A percentile compares a stretch with the other conserved stretches of the same genome.
phyloP scores from a whole-genome alignment of 2,329 filamentous ascomycete species.

The Scytalidium lignicola region DNA sequence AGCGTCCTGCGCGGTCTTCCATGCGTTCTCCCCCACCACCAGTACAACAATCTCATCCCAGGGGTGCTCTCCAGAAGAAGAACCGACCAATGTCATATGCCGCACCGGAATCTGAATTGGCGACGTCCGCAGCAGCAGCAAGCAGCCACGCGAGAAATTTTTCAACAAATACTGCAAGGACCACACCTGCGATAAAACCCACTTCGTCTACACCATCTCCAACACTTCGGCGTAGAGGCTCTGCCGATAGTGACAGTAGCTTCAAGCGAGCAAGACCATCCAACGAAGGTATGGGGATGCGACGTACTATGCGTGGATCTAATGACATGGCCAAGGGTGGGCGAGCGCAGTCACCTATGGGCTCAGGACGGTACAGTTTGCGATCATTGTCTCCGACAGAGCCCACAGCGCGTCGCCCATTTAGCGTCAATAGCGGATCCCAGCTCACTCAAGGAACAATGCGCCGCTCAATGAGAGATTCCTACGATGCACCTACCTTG shows the following conservation, averaged over 20 bases:
- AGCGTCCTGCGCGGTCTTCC: conserved; percentile 16
- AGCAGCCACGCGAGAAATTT: conserved; percentile 17
- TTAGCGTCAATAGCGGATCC: conserved; percentile 29
- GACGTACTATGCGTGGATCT: conserved; percentile 63
- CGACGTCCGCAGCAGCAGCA: conserved; percentile 12
- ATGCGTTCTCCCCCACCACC: conserved; percentile 12
- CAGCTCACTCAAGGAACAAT: conserved; percentile 38
- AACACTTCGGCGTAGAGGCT: conserved; percentile 46
- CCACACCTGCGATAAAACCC: conserved; percentile 10
- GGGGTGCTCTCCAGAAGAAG: conserved; percentile 31
- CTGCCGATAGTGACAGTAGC: conserved; percentile 72
- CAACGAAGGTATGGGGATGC: conserved; percentile 55
- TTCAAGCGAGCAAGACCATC: conserved; percentile 62
- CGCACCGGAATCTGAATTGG: conserved; percentile 9
- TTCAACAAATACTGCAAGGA: conserved; percentile 14
- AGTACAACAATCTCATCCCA: conserved; percentile 11
- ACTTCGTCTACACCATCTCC: conserved; percentile 13
- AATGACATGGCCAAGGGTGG: conserved; percentile 23
- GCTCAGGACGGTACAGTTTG: conserved; percentile 62
- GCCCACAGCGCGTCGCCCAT: conserved; percentile 38
- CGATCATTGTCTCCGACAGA: conserved; percentile 65
- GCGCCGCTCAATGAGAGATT: conserved; percentile 27
- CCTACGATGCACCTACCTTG: conserved; percentile 27
- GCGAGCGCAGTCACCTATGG: conserved; percentile 32
- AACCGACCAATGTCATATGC: conserved; percentile 23